Base-by-base conservation (phyloP, 208 protist species). In the Porcisia hertigi region DNA sequence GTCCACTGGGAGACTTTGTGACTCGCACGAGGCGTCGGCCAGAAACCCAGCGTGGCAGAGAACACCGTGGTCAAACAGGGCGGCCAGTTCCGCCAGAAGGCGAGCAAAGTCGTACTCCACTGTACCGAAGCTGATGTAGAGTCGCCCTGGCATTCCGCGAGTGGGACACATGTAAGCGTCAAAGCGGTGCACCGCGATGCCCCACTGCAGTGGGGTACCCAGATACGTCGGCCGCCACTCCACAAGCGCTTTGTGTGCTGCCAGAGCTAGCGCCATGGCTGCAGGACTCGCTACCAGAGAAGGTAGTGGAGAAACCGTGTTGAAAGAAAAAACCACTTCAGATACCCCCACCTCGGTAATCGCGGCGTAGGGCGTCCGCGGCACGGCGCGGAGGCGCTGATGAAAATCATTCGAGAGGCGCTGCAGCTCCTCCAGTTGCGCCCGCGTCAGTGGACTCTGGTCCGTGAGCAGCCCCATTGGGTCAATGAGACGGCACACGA, bases 21-120 rank as follows among this genome's bases (percentile, higher is more conserved):
- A 58, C 39, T 75, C 65, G 23, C 66, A 69, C 64, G 71, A 72
- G 23, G 77, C 77, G 30, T 75, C 70, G 0, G 54, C 66, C n/a
- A 73, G 73, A 58, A 81, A 81, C 55, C 70, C 71, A 25, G 62
- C 71, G 71, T 81, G 77, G 45, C 77, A 81, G 49, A 81, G 66
- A 14, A 62, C 77, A 3, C 77, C 71, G 57, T 81, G 66, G 57
- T 59, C 36, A 57, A 71, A 62, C 64, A 75, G 45, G 47, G 77
- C 77, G 36, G 77, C 70, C 36, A 81, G 71, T 34, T 81, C 70
- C 23, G 77, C 77, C 12, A 81, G 64, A 16, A 34, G 18, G 7
- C 77, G 77, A 20, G 64, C 70, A 47, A 76, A 73, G 36, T 64
- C 55, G 64, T 76, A 81, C 71, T 81, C 77, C 34, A 72, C 43